Evolutionary conservation across 2,329 filamentous ascomycete species (phyloP).

Genomic region (Chaetomium olivaceum): DNA sequence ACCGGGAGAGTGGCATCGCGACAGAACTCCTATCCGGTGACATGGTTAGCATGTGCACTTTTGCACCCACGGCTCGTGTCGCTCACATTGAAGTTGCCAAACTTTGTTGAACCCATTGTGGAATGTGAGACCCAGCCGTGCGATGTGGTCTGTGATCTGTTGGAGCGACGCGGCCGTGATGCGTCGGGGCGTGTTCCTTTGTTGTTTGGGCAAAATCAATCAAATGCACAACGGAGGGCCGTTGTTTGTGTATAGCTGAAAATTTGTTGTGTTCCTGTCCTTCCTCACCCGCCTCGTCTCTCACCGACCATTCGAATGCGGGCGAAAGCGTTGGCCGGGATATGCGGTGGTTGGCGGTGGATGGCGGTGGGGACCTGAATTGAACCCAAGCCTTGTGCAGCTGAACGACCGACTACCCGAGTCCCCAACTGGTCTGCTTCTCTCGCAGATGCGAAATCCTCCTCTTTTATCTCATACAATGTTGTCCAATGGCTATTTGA

Average conservation of each 20-base stretch:
- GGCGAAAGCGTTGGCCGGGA: conserved; percentile 8
- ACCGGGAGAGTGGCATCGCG: conserved; percentile 79
- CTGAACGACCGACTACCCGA: not conserved
- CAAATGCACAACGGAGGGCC: not conserved
- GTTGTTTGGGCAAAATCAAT: not conserved
- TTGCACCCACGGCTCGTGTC: not conserved
- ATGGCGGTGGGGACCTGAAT: conserved; percentile 23
- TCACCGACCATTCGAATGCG: conserved; percentile 9
- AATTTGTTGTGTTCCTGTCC: not conserved
- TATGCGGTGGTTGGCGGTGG: conserved; percentile 21
- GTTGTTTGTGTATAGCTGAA: not conserved
- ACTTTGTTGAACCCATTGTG: conserved; percentile 61
- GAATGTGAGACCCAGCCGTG: conserved; percentile 24
- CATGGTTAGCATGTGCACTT: not conserved
- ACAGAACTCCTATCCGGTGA: conserved; percentile 67
- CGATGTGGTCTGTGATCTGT: conserved; percentile 16
- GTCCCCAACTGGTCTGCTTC: not conserved
- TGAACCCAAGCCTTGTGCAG: not conserved
- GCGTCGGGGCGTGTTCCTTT: conserved; percentile 7
- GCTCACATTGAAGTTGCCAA: conserved; percentile 61
- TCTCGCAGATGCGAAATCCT: conserved; percentile 2
- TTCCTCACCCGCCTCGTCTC: not conserved
- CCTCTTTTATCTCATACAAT: conserved; percentile 16
- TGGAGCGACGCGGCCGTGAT: conserved; percentile 23
- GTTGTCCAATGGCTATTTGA: not conserved